Conservation (phyloP, 2,329 filamentous ascomycete genomes). For the Lachnellula subtilissima region DNA sequence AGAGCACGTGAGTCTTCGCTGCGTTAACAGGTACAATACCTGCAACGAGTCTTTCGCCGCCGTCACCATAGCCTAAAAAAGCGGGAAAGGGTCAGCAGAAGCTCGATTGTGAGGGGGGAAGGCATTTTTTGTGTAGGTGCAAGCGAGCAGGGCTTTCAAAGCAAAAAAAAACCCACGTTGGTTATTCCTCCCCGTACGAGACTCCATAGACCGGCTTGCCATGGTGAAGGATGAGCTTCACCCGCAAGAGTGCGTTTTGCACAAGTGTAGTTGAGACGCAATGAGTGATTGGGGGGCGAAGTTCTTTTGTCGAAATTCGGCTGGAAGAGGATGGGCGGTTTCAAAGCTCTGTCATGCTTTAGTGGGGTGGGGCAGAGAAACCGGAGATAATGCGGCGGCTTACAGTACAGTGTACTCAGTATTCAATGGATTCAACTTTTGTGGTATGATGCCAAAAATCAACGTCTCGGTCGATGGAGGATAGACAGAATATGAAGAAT, state of each 20-base stretch:
- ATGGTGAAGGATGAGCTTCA: slow-evolving; percentile 29
- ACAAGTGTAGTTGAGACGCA: slow-evolving; percentile 14
- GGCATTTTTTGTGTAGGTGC: neutral
- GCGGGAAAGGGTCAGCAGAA: slow-evolving; percentile 27
- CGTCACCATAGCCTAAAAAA: slow-evolving; percentile 75
- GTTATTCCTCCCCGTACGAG: slow-evolving; percentile 70
- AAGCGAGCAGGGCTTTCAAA: slow-evolving; percentile 14
- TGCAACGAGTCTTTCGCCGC: slow-evolving; percentile 91
- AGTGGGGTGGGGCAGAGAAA: neutral
- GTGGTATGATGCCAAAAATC: neutral
- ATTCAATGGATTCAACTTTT: neutral
- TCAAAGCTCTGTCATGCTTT: slow-evolving; percentile 25
- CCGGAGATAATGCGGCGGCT: neutral
- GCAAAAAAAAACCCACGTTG: slow-evolving; percentile 61
- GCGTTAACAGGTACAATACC: slow-evolving; percentile 85
- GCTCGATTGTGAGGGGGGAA: slow-evolving; percentile 3
- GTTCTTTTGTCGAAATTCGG: slow-evolving; percentile 20
- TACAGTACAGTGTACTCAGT: neutral
- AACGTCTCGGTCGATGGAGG: neutral
- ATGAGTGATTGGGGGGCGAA: slow-evolving; percentile 11
- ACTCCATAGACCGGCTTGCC: slow-evolving; percentile 59
- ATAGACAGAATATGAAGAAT: neutral
- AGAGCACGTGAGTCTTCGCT: slow-evolving; percentile 81
- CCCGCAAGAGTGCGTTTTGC: slow-evolving; percentile 20
- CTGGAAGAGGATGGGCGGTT: slow-evolving; percentile 13